Evolutionary conservation across 208 protist genomes (phyloP), one percentile per base, ranked within the genome.

Genomic region (Leishmania aethiopica): DNA sequence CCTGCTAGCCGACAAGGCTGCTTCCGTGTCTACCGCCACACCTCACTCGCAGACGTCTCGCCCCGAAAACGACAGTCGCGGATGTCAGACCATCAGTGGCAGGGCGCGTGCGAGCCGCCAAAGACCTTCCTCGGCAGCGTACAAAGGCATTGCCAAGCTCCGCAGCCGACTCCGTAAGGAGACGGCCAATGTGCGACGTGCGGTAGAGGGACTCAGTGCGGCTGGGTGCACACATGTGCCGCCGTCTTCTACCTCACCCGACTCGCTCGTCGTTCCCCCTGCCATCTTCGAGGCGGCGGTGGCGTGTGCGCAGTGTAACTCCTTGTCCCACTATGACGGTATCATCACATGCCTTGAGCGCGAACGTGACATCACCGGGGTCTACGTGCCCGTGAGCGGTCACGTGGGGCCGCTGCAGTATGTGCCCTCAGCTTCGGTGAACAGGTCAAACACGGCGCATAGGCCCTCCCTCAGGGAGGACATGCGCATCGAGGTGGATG

Each of bases 401-500:
- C 2, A 72, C 49, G 45, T 72, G 28, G 75, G 81, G 15, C 66
- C 66, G 5, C 49, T 45, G 25, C 66, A 74, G 17, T 28, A 17
- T 57, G 51, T 25, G 19, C 13, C 28, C n/a, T 15, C 15, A 15
- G 32, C 22, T 64, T 57, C 49, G 1, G 35, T 55, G 70, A 53
- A 55, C 6, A 45, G 70, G 70, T 4, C 22, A 1, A 53, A 53
- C 35, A 4, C 32, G 1, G 19, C 13, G 51, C 73, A 40, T 8
- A 28, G 35, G 28, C n/a, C 35, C 25, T 35, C 35, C n/a, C 67
- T 75, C 47, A 35, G 32, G 19, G 67, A 77, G 1, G 32, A 79
- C 37, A 67, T 51, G 1, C 57, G 72, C n/a, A 67, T 93, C 17
- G 85, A 92, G 69, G 87, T 96, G 37, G 93, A 96, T 71, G 78